A percentile compares a stretch with the other conserved stretches of the same genome.
phyloP scores from a whole-genome alignment of 768 basidiomycete species.

The Tylopilus plumbeoviolaceoides region DNA sequence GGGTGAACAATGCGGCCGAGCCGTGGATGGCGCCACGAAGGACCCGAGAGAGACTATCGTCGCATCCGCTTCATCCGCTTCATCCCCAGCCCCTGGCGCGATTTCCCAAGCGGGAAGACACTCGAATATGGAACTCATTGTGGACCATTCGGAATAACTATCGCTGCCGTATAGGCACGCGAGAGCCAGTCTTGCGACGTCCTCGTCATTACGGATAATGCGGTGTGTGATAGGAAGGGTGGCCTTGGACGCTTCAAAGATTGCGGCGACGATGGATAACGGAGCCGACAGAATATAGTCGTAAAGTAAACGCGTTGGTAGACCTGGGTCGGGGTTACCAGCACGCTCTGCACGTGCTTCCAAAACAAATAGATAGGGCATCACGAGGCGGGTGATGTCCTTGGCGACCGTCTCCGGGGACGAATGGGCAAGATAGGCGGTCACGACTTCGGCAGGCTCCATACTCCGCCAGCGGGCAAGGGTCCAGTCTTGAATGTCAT shows the following conservation, averaged over 20 bases:
- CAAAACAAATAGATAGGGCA: conserved; percentile 91
- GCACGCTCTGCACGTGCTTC: conserved; percentile 84
- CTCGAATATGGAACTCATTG: conserved; percentile 91
- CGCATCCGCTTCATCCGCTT: conserved; percentile 75
- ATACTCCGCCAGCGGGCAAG: conserved; percentile 69
- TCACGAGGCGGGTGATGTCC: conserved; percentile 73
- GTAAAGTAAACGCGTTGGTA: conserved; percentile 64
- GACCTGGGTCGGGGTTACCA: conserved; percentile 60
- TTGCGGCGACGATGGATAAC: conserved; percentile 61
- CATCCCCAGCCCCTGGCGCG: conserved; percentile 47
- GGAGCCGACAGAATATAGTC: conserved; percentile 69
- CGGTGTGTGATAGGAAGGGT: conserved; percentile 69
- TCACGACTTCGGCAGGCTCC: conserved; percentile 59
- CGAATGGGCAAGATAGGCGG: conserved; percentile 73
- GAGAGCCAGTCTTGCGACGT: conserved; percentile 81
- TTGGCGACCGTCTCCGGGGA: conserved; percentile 57
- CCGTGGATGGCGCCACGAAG: conserved; percentile 73
- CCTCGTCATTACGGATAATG: conserved; percentile 76
- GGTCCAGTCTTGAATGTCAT: conserved; percentile 64
- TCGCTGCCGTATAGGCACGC: conserved; percentile 85
- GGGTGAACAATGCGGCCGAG: conserved; percentile 51
- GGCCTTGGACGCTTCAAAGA: conserved; percentile 92
- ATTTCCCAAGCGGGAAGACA: conserved; percentile 92
- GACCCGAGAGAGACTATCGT: conserved; percentile 77
- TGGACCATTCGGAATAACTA: conserved; percentile 66